Conservation (phyloP, 805 yeast genomes). For the Phaffomyces thermotolerans region DNA sequence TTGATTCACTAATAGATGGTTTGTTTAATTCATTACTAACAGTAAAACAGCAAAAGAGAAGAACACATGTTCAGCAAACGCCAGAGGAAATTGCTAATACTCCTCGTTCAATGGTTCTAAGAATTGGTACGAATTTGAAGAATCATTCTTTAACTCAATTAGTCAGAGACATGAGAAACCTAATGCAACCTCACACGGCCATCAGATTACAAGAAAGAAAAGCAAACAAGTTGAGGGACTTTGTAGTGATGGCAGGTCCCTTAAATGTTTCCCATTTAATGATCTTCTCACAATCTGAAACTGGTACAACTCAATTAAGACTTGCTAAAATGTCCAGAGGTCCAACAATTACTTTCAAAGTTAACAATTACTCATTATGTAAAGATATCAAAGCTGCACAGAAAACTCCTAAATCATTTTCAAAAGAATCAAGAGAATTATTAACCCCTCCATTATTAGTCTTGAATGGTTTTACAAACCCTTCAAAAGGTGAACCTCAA, state of each 20-base stretch:
- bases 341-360: conserved; percentile 82
- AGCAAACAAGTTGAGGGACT: conserved; percentile 82
- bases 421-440: conserved; percentile 54
- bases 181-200: conserved; percentile 97
- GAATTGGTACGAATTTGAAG: conserved; percentile 68
- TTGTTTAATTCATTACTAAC: conserved; percentile 8
- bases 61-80: conserved; percentile 69
- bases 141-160: conserved; percentile 80
- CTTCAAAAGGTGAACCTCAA: conserved; percentile 53
- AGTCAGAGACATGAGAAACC: conserved; percentile 77
- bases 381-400: conserved; percentile 70
- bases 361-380: conserved; percentile 68
- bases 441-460: conserved; percentile 83
- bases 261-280: conserved; percentile 85
- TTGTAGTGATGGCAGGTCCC: conserved; percentile 98
- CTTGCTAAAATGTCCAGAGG: conserved; percentile 88
- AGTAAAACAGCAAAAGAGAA: conserved; percentile 49
- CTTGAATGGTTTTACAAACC: conserved; percentile 78
- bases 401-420: conserved; percentile 71
- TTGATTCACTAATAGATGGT: background rate
- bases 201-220: conserved; percentile 80
- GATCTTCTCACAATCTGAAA: conserved; percentile 74
- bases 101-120: conserved; percentile 91
- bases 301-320: conserved; percentile 78
- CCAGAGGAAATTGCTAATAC: conserved; percentile 65